Evolutionary conservation across 164 flowering plant species (phyloP), one percentile per base, ranked within the genome.

Genomic region (Brasenia schreberi): DNA sequence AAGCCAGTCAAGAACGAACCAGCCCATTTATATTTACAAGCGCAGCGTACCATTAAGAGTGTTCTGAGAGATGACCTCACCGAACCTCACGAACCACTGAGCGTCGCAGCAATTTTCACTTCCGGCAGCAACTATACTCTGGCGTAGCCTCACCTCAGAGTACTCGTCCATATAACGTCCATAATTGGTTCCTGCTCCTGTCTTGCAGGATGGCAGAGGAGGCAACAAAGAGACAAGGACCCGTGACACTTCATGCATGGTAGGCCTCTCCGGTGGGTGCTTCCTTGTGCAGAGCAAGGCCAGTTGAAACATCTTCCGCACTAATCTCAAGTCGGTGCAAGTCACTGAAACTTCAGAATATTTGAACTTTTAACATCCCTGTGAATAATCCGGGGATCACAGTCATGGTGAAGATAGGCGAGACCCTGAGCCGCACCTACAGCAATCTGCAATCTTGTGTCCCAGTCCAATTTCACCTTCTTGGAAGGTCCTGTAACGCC

Each of bases 371-470:
- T 93, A 3, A 93, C 82, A 74, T 93, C 98, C 70, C 97, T 75
- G 73, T 93, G 97, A 60, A 93, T 82, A 16, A 93, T 86, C 49
- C 94, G 72, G 2, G 94, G 97, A 67, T 80, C 80, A 78, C 98
- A 93, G 62, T 93, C 98, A 70, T 90, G 96, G 70, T 93, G 98
- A 71, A 93, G 97, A 74, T 93, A 93, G 18, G 98, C 86, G 33
- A 90, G 84, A 19, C 98, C 98, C 68, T 89, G 90, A 10, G 94
- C 92, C 67, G 98, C 97, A 63, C 98, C 98, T 42, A 90, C 89
- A 0, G 98, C 96, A 59, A 93, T 81, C 59, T 61, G 86, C 60
- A 90, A 69, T 19, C 98, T 81, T 10, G 96, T 76, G 59, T 93
- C 97, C 98, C 97, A 93, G 61, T 93, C 94, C 64, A 93, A 86